Percentiles rank a stretch among this genome's conserved stretches.
Evolutionary conservation across 2,329 filamentous ascomycete genomes (phyloP).

Genomic region (Aspergillus brasiliensis): DNA sequence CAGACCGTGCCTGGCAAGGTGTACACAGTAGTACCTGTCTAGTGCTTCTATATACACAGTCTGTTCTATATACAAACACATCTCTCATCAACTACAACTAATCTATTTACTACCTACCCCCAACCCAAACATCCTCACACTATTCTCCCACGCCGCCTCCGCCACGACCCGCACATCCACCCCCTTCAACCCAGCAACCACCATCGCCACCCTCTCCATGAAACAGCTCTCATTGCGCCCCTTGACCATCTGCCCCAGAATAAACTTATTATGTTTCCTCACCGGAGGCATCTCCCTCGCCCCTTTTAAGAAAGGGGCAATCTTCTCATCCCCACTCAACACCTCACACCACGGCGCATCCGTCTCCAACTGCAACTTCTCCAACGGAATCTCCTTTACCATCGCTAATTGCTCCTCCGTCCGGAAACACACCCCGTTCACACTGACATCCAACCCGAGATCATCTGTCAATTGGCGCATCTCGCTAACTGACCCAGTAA

Average conservation of each 20-base stretch:
- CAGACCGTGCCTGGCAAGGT: not conserved
- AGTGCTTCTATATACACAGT: not conserved
- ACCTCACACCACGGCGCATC: slow-evolving; percentile 55
- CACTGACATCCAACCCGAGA: slow-evolving; percentile 48
- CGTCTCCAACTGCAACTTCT: slow-evolving; percentile 50
- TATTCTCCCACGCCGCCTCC: slow-evolving; percentile 43
- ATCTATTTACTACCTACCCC: not conserved
- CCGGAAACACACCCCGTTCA: slow-evolving; percentile 55
- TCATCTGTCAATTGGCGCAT: slow-evolving; percentile 41
- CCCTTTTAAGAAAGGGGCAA: slow-evolving; percentile 43
- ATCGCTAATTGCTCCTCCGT: slow-evolving; percentile 45
- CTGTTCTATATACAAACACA: not conserved
- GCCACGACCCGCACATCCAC: slow-evolving; percentile 47
- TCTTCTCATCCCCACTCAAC: slow-evolving; percentile 41
- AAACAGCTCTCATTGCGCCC: slow-evolving; percentile 52
- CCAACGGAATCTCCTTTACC: slow-evolving; percentile 45
- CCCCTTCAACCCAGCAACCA: slow-evolving; percentile 54
- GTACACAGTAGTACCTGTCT: slow-evolving; percentile 10
- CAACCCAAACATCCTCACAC: slow-evolving; percentile 35
- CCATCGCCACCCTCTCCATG: slow-evolving; percentile 50
- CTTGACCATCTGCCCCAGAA: slow-evolving; percentile 51
- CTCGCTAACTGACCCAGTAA: slow-evolving; percentile 69
- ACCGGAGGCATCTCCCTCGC: slow-evolving; percentile 42
- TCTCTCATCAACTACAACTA: not conserved
- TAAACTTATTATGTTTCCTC: slow-evolving; percentile 56